Evolutionary conservation across 1,284 basidiomycete species (phyloP).

Genomic region (Wolfiporia cocos): DNA sequence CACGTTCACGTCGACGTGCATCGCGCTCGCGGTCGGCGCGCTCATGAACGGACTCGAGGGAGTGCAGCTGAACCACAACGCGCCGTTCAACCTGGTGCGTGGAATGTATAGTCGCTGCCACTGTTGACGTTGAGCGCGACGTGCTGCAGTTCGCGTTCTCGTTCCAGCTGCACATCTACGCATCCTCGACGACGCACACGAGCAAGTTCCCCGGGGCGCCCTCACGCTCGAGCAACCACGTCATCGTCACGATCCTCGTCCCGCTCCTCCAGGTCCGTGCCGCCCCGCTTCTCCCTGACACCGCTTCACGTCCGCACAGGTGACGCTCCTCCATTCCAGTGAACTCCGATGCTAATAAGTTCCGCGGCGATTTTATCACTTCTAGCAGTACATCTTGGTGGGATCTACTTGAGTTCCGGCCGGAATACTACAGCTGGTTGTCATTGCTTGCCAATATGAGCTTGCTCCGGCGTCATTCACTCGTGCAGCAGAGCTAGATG

Average conservation of each 20-base stretch:
- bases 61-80: conserved; percentile 38
- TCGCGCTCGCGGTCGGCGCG: conserved; percentile 55
- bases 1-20: conserved; percentile 62
- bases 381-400: no score
- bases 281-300: neutral
- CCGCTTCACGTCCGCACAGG: conserved; percentile 28
- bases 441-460: no score
- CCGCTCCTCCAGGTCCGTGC: conserved; percentile 57
- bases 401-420: no score
- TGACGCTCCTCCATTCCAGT: conserved; percentile 56
- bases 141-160: conserved; percentile 61
- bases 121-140: neutral
- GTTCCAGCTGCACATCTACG: conserved; percentile 67
- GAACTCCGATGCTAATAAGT: no score
- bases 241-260: conserved; percentile 58
- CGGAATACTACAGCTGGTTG: no score
- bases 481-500: no score
- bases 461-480: no score
- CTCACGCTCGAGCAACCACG: conserved; percentile 62
- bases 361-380: no score
- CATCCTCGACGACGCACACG: conserved; percentile 52
- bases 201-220: conserved; percentile 36
- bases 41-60: conserved; percentile 65
- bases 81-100: conserved; percentile 69
- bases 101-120: conserved; percentile 23